Evolutionary conservation across 1,284 basidiomycete species (phyloP).

Genomic region (Athelia sp.): DNA sequence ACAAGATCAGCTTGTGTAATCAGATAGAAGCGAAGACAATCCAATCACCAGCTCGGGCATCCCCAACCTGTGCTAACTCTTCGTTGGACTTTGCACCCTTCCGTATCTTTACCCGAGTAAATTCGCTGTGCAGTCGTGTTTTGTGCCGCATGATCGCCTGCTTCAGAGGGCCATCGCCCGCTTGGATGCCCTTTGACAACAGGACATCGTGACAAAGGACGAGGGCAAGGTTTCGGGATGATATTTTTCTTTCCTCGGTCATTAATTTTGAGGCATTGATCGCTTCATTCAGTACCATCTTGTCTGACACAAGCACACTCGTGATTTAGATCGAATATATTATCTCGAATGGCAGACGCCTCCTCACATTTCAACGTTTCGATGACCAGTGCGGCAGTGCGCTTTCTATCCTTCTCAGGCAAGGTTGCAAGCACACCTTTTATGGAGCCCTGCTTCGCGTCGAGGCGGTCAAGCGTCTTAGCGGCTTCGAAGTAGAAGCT

Average conservation of each 20-base stretch:
- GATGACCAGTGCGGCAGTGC: constrained; percentile 76
- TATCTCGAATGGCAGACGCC: not conserved
- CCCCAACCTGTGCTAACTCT: constrained; percentile 61
- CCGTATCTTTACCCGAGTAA: constrained; percentile 81
- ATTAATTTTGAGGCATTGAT: constrained; percentile 64
- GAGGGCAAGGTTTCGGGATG: constrained; percentile 67
- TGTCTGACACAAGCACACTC: constrained; percentile 44
- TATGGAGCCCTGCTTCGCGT: constrained; percentile 83
- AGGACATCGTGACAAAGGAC: constrained; percentile 88
- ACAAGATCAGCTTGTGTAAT: constrained; percentile 3
- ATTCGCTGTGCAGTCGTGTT: constrained; percentile 81
- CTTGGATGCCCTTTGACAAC: constrained; percentile 77
- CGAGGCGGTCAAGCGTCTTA: constrained; percentile 76
- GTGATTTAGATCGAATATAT: not conserved
- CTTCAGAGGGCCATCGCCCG: constrained; percentile 83
- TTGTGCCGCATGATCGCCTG: constrained; percentile 81
- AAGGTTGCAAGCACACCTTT: constrained; percentile 71
- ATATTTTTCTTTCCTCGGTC: constrained; percentile 72
- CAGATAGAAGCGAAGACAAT: not conserved
- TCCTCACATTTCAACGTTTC: constrained; percentile 88
- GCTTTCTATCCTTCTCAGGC: constrained; percentile 73
- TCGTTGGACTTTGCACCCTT: constrained; percentile 60
- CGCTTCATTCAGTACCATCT: constrained; percentile 59
- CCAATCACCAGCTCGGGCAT: constrained; percentile 59
- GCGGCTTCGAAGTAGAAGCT: constrained; percentile 86